phyloP scores from a whole-genome alignment of 495 filamentous ascomycete species.

The Recurvomyces mirabilis region DNA sequence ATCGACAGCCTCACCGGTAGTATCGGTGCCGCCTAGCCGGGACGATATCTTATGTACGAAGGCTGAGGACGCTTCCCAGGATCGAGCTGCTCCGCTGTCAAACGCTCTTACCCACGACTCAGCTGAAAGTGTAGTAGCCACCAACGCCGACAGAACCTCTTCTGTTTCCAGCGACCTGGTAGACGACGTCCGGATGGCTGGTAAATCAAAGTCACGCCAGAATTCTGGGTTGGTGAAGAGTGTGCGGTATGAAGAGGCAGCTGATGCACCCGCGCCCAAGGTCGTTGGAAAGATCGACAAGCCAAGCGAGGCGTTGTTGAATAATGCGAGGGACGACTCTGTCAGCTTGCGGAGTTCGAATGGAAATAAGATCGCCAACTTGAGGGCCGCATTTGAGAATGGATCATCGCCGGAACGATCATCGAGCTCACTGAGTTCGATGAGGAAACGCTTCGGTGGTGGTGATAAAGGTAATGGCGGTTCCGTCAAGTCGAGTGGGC shows the following conservation, averaged over 20 bases:
- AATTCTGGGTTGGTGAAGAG: not conserved
- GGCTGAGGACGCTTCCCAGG: too few relatives aligned
- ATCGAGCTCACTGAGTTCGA: not conserved
- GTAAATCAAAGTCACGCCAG: not conserved
- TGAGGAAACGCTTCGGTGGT: not conserved
- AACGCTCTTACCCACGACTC: not conserved
- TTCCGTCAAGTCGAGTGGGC: too few relatives aligned
- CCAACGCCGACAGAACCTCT: not conserved
- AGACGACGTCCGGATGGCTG: not conserved
- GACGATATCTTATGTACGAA: too few relatives aligned
- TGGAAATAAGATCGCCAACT: conserved; percentile 14
- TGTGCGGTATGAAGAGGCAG: conserved; percentile 5
- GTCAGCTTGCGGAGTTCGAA: conserved; percentile 7
- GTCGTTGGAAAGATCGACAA: conserved; percentile 2
- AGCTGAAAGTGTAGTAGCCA: not conserved
- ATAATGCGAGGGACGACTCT: not conserved
- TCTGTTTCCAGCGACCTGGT: not conserved
- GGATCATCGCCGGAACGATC: too few relatives aligned
- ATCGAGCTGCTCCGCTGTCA: not conserved
- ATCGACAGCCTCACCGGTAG: too few relatives aligned
- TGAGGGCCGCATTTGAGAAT: conserved; percentile 16
- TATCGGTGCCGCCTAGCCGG: too few relatives aligned
- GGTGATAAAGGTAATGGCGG: too few relatives aligned
- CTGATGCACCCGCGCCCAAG: not conserved
- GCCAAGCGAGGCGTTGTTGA: not conserved